phyloP scores from a whole-genome alignment of 176 grass and related monocot species.

The Aegilops umbellulata region DNA sequence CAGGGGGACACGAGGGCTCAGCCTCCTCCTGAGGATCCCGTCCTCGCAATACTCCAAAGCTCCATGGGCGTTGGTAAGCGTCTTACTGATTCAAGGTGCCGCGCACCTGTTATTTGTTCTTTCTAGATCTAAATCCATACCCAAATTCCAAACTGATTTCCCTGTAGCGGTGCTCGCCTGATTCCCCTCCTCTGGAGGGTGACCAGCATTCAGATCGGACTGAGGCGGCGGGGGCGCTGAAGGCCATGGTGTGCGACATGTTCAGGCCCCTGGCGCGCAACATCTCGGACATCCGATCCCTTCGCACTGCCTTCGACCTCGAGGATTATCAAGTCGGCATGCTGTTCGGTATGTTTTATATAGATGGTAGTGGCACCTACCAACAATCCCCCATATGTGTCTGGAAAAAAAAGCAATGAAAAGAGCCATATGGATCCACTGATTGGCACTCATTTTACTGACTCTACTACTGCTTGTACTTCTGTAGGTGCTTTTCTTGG shows the following conservation, averaged over 20 bases:
- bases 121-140: not conserved
- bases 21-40: not conserved
- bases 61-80: not conserved
- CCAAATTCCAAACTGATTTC: not conserved
- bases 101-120: not conserved
- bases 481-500: not conserved
- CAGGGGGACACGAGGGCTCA: not conserved
- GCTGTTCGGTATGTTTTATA: not conserved
- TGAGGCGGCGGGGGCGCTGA: not conserved
- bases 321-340: conserved; percentile 3
- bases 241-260: not conserved
- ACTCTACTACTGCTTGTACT: not conserved
- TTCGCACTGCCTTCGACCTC: not conserved
- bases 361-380: not conserved
- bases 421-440: not conserved
- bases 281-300: not conserved
- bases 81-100: not conserved
- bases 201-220: not conserved
- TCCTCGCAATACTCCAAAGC: not conserved
- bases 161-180: not conserved
- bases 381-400: not conserved
- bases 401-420: not conserved
- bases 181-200: not conserved
- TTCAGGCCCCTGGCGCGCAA: not conserved
- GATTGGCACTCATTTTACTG: not conserved